These are phyloP conservation scores for Lepidium aucheri DNA, from an alignment of 345 rosid genomes.

Conservation along the genomic window DNA sequence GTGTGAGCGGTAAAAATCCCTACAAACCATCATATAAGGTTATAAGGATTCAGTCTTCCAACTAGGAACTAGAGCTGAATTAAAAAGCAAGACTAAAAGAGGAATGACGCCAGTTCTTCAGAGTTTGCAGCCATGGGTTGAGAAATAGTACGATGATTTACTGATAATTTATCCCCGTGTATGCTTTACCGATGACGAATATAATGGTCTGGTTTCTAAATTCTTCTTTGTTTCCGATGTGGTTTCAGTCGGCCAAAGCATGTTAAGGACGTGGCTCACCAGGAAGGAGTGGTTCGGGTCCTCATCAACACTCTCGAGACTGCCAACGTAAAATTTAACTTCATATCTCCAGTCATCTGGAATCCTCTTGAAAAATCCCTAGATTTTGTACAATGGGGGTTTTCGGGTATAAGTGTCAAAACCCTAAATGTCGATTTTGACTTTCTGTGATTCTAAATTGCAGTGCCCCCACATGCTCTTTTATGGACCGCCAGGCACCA, in stretches of 20 bases:
- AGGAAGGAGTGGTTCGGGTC: constrained; percentile 97
- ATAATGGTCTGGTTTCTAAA: background rate
- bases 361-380: constrained; percentile 20
- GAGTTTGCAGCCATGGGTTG: constrained; percentile 94
- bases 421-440: constrained; percentile 10
- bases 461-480: constrained; percentile 98
- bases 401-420: background rate
- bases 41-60: constrained; percentile 7
- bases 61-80: background rate
- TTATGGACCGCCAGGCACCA: constrained; percentile 96
- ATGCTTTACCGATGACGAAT: background rate
- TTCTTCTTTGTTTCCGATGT: background rate
- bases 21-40: background rate
- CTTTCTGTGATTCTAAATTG: background rate
- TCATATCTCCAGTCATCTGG: background rate
- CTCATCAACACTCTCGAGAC: constrained; percentile 95
- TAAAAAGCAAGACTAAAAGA: background rate
- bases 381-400: background rate
- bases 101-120: constrained; percentile 79
- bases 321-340: constrained; percentile 33
- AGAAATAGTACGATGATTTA: constrained; percentile 52
- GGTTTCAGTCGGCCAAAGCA: constrained; percentile 75
- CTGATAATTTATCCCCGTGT: background rate
- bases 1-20: background rate
- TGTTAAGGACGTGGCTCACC: constrained; percentile 89